These are phyloP conservation scores for Helotiales sp. DNA, from an alignment of 2,329 filamentous ascomycete species.

Conservation along the genomic window DNA sequence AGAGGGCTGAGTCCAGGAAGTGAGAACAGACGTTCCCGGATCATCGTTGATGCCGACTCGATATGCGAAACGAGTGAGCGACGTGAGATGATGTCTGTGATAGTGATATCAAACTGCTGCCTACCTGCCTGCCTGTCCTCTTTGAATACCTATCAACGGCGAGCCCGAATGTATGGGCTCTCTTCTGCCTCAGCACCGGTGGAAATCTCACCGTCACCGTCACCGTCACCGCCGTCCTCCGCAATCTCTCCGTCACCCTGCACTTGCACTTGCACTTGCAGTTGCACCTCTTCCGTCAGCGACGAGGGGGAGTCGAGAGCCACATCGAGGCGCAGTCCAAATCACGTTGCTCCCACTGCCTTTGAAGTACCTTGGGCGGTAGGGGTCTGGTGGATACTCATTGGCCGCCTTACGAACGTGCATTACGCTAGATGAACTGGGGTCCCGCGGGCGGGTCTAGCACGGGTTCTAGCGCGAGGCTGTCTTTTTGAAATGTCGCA, in stretches of 20 bases:
- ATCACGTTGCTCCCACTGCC: conserved; percentile 23
- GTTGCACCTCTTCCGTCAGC: conserved; percentile 31
- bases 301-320: conserved; percentile 17
- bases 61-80: not conserved
- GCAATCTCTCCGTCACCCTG: too few species aligned
- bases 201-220: not conserved
- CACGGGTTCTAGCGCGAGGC: conserved; percentile 22
- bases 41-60: conserved; percentile 5
- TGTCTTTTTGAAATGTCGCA: conserved; percentile 9
- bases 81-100: not conserved
- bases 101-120: conserved; percentile 24
- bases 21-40: not conserved
- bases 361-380: not conserved
- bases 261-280: too few species aligned
- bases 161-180: conserved; percentile 23
- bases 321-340: conserved; percentile 30
- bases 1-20: not conserved
- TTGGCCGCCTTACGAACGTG: conserved; percentile 36
- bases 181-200: not conserved
- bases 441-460: conserved; percentile 15
- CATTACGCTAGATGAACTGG: not conserved
- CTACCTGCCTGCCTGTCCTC: conserved; percentile 26
- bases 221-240: not conserved
- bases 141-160: conserved; percentile 18
- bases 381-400: conserved; percentile 1